phyloP scores from a whole-genome alignment of 2,329 filamentous ascomycete genomes.

The Teratosphaeria pseudoeucalypti region DNA sequence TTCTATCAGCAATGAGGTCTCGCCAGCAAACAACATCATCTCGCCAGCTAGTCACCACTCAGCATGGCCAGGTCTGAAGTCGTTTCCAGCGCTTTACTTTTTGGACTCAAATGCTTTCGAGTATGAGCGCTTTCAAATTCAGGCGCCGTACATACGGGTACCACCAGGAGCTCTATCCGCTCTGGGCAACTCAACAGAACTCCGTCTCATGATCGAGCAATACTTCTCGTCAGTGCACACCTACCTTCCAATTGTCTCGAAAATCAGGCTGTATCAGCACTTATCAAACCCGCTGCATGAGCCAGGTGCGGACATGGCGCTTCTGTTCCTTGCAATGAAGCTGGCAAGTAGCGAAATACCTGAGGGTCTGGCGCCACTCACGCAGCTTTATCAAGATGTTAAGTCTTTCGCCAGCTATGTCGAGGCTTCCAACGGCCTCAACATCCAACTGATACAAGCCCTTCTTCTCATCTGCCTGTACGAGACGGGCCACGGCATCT shows the following conservation, averaged over 20 bases:
- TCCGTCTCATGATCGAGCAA: constrained; percentile 29
- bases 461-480: constrained; percentile 38
- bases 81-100: constrained; percentile 31
- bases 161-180: constrained; percentile 27
- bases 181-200: constrained; percentile 28
- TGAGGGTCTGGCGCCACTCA: constrained; percentile 26
- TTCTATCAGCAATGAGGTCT: constrained; percentile 15
- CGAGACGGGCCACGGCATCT: constrained; percentile 41
- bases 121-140: constrained; percentile 27
- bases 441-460: constrained; percentile 37
- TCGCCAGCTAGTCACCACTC: constrained; percentile 2
- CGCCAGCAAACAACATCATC: constrained; percentile 13
- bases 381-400: constrained; percentile 32
- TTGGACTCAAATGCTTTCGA: constrained; percentile 35
- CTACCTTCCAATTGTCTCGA: constrained; percentile 41
- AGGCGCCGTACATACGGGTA: constrained; percentile 29
- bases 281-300: constrained; percentile 34
- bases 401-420: constrained; percentile 34
- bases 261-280: constrained; percentile 34
- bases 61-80: neutral
- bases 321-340: constrained; percentile 42
- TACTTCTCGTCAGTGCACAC: constrained; percentile 38
- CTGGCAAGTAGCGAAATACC: constrained; percentile 29
- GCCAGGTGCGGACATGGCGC: constrained; percentile 36
- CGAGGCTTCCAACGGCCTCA: constrained; percentile 34